A percentile compares a stretch with the other conserved stretches of the same genome.
Conservation (phyloP, 495 filamentous ascomycete genomes). For the Sporormia fimetaria region DNA sequence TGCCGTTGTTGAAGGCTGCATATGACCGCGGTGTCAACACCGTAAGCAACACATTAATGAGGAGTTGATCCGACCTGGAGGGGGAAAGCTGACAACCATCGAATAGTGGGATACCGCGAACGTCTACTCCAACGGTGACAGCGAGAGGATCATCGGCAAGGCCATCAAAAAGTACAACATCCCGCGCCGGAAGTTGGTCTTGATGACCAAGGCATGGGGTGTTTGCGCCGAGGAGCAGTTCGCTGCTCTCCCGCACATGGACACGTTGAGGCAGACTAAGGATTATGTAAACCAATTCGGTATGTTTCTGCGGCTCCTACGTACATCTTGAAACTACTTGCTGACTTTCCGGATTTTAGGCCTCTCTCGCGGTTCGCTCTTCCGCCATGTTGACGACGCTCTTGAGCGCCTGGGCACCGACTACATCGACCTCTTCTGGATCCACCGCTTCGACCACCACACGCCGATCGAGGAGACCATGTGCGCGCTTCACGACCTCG, state of each 20-base stretch:
- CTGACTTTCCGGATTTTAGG: slow-evolving; percentile 1
- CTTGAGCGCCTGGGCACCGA: slow-evolving; percentile 49
- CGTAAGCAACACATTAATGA: neutral
- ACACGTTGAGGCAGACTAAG: slow-evolving; percentile 29
- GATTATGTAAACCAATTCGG: slow-evolving; percentile 38
- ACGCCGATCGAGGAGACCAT: slow-evolving; percentile 58
- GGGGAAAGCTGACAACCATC: slow-evolving; percentile 6
- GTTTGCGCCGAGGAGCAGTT: slow-evolving; percentile 31
- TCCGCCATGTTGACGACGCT: slow-evolving; percentile 55
- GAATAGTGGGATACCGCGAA: slow-evolving; percentile 36
- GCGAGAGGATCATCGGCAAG: slow-evolving; percentile 38
- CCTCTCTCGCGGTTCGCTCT: slow-evolving; percentile 37
- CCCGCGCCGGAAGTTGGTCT: slow-evolving; percentile 37
- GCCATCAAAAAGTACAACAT: slow-evolving; percentile 39
- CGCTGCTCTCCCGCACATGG: slow-evolving; percentile 20
- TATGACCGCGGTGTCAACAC: slow-evolving; percentile 35
- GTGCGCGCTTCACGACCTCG: slow-evolving; percentile 46
- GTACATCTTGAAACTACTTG: neutral
- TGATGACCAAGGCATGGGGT: slow-evolving; percentile 37
- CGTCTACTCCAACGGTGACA: slow-evolving; percentile 37
- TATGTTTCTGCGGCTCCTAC: neutral
- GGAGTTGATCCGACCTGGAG: neutral
- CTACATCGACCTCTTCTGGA: slow-evolving; percentile 65
- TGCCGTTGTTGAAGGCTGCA: slow-evolving; percentile 37
- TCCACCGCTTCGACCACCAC: slow-evolving; percentile 51